phyloP scores from a whole-genome alignment of 192 early-diverging fungal species.

The Glomus cerebriforme region DNA sequence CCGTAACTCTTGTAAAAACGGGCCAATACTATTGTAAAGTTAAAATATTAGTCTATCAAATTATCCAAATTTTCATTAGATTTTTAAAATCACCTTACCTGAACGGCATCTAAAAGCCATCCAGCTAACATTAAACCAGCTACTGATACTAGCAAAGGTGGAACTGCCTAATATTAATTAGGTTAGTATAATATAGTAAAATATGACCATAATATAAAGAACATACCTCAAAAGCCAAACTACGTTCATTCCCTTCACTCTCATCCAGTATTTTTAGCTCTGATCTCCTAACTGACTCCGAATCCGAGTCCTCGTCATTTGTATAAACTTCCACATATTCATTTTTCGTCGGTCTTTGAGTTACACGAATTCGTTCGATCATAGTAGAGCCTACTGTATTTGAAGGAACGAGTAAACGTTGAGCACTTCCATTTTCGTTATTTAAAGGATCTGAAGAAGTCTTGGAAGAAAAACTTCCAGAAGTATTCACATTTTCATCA shows the following conservation, averaged over 20 bases:
- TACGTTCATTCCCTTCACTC: background rate
- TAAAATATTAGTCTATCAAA: background rate
- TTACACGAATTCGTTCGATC: background rate
- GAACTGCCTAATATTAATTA: conserved; percentile 54
- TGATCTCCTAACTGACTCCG: background rate
- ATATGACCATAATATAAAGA: background rate
- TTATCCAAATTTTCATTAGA: no score
- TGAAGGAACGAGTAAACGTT: background rate
- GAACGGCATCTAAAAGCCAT: conserved; percentile 66
- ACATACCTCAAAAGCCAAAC: conserved; percentile 21
- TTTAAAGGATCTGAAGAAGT: background rate
- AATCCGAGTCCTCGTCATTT: background rate
- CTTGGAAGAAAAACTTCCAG: background rate
- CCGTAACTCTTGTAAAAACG: conserved; percentile 68
- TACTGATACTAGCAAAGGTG: conserved; percentile 70
- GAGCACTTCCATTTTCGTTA: background rate
- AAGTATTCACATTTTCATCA: background rate
- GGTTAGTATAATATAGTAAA: background rate
- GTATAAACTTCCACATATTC: conserved; percentile 6
- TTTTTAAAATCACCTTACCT: conserved; percentile 41
- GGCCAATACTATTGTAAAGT: conserved; percentile 54
- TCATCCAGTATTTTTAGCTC: background rate
- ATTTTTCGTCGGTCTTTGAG: background rate
- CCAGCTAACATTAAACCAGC: conserved; percentile 71
- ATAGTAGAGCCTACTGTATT: background rate